Evolutionary conservation across 176 grass and related monocot genomes (phyloP), one percentile per base, ranked within the genome.

Genomic region (Guadua angustifolia): DNA sequence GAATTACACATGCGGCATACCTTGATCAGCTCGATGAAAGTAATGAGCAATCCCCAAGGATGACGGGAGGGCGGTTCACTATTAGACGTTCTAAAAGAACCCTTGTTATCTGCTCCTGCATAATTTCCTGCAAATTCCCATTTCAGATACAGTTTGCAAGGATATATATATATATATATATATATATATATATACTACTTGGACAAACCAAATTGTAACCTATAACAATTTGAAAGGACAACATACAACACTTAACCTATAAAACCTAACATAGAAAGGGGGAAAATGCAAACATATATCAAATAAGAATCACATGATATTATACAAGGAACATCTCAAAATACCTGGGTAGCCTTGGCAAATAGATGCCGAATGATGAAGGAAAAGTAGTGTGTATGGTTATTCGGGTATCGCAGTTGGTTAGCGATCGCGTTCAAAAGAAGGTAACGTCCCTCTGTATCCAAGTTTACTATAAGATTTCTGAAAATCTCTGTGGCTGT

Each of bases 11-110:
- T 56, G 22, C 0, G 33, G 38, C 50, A 57, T 88, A 94, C 94
- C 89, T 92, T 94, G 80, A 97, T 94, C 75, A 97, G 85, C 80
- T 97, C 94, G 44, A 97, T 92, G 39, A 97, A 97, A 56, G 94
- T 97, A 60, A 97, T 91, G 11, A 90, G 94, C 46, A 97, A 86
- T 5, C 94, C 94, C 94, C 94, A 97, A 25, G 91, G 94, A 90
- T 94, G n/a, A n/a, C n/a, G n/a, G n/a, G 94, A 59, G 94, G 94
- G 5, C 91, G 88, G 51, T 91, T 97, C 82, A 97, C 94, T 83
- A 90, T 94, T 39, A 97, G 58, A 19, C 94, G 94, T 60, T 97
- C 91, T 35, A 93, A 74, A 35, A 97, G 82, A 55, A 97, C 91
- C 58, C 94, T 87, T 0, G 91, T 94, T 82, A 97, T 93, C 79